Conservation (phyloP, 139 green algal species). For the Spirogloea muscicola region DNA sequence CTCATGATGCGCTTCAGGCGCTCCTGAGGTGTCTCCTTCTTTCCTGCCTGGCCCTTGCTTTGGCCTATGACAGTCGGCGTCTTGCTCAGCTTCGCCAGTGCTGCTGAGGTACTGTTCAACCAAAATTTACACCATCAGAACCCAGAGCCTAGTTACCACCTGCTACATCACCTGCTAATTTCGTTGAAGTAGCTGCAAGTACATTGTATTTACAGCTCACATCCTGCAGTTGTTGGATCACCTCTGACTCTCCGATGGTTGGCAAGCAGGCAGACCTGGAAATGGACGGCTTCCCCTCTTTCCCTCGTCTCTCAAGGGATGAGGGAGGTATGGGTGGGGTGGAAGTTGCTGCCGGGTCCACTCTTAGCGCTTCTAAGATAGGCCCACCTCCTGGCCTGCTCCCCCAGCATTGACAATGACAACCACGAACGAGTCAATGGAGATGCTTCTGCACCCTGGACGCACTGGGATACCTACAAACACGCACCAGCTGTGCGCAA, state of each 20-base stretch:
- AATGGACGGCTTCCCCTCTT: too few relatives aligned
- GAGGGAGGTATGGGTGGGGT: neutral
- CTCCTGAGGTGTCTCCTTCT: conserved; percentile 45
- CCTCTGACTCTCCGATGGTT: too few relatives aligned
- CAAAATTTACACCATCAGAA: neutral
- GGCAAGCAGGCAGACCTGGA: too few relatives aligned
- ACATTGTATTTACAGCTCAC: too few relatives aligned
- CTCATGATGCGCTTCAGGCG: conserved; percentile 45
- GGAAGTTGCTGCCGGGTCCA: neutral
- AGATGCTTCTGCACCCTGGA: neutral
- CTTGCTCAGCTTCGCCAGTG: conserved; percentile 30
- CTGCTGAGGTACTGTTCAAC: conserved; percentile 14
- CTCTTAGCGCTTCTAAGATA: conserved; percentile 11
- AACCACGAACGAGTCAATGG: conserved; percentile 4
- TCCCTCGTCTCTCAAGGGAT: neutral
- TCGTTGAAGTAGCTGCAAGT: neutral
- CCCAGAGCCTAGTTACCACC: neutral
- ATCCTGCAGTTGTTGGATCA: too few relatives aligned
- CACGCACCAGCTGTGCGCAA: neutral
- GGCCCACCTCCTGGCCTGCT: neutral
- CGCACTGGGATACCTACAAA: neutral
- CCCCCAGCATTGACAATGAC: neutral
- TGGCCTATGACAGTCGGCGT: neutral
- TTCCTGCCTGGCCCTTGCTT: conserved; percentile 35
- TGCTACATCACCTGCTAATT: neutral